Base-by-base conservation (phyloP, 2,329 filamentous ascomycete species). In the Thielaviopsis cerberus region DNA sequence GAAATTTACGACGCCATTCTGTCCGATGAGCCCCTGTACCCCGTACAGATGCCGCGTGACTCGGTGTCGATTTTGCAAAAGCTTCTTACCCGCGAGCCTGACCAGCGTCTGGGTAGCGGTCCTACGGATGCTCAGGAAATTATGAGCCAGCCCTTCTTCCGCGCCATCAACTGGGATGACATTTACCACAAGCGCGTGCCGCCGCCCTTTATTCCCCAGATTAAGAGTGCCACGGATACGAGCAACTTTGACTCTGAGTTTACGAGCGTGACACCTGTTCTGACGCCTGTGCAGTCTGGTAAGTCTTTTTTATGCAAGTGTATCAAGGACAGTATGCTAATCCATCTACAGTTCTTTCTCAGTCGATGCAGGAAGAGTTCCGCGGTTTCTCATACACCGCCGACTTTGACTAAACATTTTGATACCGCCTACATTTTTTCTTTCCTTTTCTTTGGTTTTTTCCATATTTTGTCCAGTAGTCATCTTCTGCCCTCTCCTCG, bases 321-420 rank as follows among this genome's bases (percentile, higher is more conserved):
- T 37, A 53, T 51, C 53, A 52, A 55, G 23, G 17, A 6, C 24
- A 23, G 20, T 7, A 24, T 24, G 25, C 51, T 8, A 59, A 64
- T 58, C 61, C 61, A 6, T 25, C 2, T 54, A 48, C 64, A 95
- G 92, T 98, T 51, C 79, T 98, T 63, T 94, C 91, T 26, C 92
- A 97, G 76, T 88, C 89, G 51, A 97, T 97, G 90, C 92, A 98
- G 74, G 92, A 98, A 74, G 90, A 98, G 70, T 98, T 98, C 85
- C 83, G 92, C 61, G 92, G 92, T 64, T 98, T 98, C 76, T 97
- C 91, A 25, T 98, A 98, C 73, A 92, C 88, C 56, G 87, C 88
- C 61, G 89, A 95, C 70, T 94, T 94, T 72, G 85, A 85, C 62
- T 90, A 74, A 69, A 63, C 22, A 22, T 37, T 20, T 17, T 55